Base-by-base conservation (phyloP, 2,329 filamentous ascomycete genomes). In the Colletotrichum spinosum region DNA sequence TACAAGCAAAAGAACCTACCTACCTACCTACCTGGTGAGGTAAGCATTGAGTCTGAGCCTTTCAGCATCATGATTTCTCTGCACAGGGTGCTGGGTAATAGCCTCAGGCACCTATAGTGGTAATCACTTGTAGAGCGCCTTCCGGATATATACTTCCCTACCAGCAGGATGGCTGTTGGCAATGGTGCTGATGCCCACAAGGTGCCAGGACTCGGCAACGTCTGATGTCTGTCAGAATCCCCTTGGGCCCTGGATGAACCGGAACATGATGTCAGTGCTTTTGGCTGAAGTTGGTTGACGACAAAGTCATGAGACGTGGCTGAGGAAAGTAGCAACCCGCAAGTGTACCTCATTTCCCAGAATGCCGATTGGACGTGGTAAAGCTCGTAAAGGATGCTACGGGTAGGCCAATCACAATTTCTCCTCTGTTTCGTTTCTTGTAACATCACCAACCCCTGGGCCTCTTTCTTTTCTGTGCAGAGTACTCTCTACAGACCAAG, bases 371-470 rank as follows among this genome's bases (percentile, higher is more conserved):
- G 12, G 8, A 10, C 9, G 8, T 25, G 55, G 54, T 8, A 58
- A 48, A 25, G 25, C 7, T 33, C 17, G 33, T 33, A 48, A 41
- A 8, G 48, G 34, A 50, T 50, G 37, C 55, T 39, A 42, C 38
- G 37, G 50, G 35, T 25, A 25, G 41, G 33, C 57, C 39, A 60
- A 60, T 51, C 50, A 54, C 56, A 42, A 42, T 50, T 53, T 38
- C 34, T 49, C 46, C 52, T 33, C 35, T 53, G 59, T 53, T 52
- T 63, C 38, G 53, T 62, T 62, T 62, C 53, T 46, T 34, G 59
- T 50, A n/a, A 62, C 53, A 45, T 54, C 45, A 50, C 35, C 55
- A 49, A 8, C 39, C 52, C 25, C 25, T 25, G 25, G 25, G 25
- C 25, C 37, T 44, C 50, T 13, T 53, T 45, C 44, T 44, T 46